Conservation (phyloP, 1,284 basidiomycete species). For the Phylloboletellus chloephorus region DNA sequence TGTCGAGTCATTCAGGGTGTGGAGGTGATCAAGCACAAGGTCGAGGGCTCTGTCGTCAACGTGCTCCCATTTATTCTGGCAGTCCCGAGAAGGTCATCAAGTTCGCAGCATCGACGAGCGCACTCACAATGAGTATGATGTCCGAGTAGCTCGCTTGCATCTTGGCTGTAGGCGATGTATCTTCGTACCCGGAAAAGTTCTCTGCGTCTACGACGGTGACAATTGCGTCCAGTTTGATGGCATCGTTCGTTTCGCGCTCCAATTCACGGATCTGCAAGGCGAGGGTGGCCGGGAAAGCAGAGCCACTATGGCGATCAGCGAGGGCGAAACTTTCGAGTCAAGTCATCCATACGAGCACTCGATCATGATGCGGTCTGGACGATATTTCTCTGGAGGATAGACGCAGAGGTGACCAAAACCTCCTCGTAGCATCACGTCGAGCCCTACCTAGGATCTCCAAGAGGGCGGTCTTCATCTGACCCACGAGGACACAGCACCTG, state of each 20-base stretch:
- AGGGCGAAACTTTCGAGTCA: not conserved
- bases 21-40: constrained; percentile 78
- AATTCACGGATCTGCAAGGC: constrained; percentile 89
- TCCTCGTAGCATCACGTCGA: not conserved
- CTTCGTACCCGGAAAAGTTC: constrained; percentile 87
- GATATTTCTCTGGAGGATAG: constrained; percentile 57
- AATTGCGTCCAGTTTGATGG: constrained; percentile 82
- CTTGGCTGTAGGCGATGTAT: constrained; percentile 80
- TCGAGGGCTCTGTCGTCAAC: constrained; percentile 74
- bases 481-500: constrained; percentile 88
- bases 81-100: constrained; percentile 4
- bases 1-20: constrained; percentile 83
- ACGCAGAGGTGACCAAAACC: not conserved
- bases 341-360: constrained; percentile 74
- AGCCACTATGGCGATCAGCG: constrained; percentile 50
- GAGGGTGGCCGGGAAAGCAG: constrained; percentile 84
- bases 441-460: constrained; percentile 73
- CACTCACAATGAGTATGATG: constrained; percentile 72
- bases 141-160: constrained; percentile 95
- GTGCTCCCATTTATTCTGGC: constrained; percentile 83
- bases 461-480: constrained; percentile 85
- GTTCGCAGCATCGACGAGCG: constrained; percentile 2
- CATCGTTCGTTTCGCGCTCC: constrained; percentile 67
- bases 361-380: constrained; percentile 85
- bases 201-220: constrained; percentile 86